Evolutionary conservation across 192 early-diverging fungal genomes (phyloP), one percentile per base, ranked within the genome.

Genomic region (Mortierella antarctica): DNA sequence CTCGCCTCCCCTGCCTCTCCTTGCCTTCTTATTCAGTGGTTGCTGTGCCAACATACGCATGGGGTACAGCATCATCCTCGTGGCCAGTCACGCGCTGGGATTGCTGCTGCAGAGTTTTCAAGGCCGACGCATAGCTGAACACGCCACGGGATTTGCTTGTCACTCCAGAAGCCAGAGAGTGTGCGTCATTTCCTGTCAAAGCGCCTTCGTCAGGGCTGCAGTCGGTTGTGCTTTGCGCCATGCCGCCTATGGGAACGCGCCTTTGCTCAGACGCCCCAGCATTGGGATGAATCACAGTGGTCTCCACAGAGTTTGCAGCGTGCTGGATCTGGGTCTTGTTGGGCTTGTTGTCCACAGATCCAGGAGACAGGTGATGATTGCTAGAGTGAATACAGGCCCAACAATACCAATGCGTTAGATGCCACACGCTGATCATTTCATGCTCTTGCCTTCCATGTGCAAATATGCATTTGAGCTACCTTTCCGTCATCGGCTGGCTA

Each of bases 61-160:
- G 17, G 15, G 12, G 57, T 40, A 39, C 2, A 17, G 23, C 57
- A 58, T 15, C 13, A 1, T 11, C 50, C 17, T 51, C 50, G 17
- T 2, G 13, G 17, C 13, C 50, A 18, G 55, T 21, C 60, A 51
- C 6, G 3, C 10, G 46, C 12, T 59, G 60, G 17, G 18, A 40
- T 54, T 42, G 64, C 51, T 21, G 31, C 21, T 66, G 64, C 10
- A 31, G 42, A 39, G 14, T n/a, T 42, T 17, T 66, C 53, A 54
- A 54, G 14, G 41, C 41, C 31, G 39, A 41, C 15, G 42, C 41
- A 17, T 56, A 53, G 9, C 39, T 52, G 51, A 66, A 56, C 18
- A 1, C 40, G 18, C 47, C 50, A 13, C 14, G 52, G 44, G 42
- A 9, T 49, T 18, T 50, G 18, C 12, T 15, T 44, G 57, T 10